Percentiles rank a stretch among this genome's conserved stretches.
Conservation (phyloP, 768 basidiomycete genomes). For the Mycena galericulata region DNA sequence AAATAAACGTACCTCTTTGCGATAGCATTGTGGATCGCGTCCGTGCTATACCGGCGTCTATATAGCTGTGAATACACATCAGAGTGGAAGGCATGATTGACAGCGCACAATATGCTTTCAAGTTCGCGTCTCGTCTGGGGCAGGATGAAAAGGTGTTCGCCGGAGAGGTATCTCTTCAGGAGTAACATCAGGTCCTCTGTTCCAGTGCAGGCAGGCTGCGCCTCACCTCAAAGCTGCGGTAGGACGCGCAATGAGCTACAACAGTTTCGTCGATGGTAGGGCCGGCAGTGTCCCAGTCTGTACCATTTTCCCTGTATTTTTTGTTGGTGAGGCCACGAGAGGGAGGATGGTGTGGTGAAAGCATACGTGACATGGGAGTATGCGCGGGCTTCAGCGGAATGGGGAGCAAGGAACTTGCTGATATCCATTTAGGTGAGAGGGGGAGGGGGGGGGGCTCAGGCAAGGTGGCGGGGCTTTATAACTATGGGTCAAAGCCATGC, state of each 20-base stretch:
- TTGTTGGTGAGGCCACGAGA: constrained; percentile 14
- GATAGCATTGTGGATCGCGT: constrained; percentile 86
- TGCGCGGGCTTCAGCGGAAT: constrained; percentile 80
- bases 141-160: constrained; percentile 76
- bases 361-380: constrained; percentile 76
- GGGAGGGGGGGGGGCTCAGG: constrained; percentile 30
- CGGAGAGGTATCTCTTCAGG: constrained; percentile 62
- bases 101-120: constrained; percentile 75
- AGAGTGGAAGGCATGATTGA: not conserved
- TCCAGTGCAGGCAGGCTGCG: not conserved
- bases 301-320: constrained; percentile 69
- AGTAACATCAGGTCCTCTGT: not conserved
- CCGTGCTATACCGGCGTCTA: constrained; percentile 82
- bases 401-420: constrained; percentile 80
- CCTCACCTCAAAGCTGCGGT: constrained; percentile 71
- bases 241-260: constrained; percentile 83
- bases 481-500: no score
- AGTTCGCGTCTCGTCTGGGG: constrained; percentile 76
- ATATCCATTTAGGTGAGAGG: constrained; percentile 49
- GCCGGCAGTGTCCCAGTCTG: constrained; percentile 77
- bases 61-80: constrained; percentile 11
- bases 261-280: constrained; percentile 79
- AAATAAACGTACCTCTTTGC: constrained; percentile 73
- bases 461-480: constrained; percentile 24
- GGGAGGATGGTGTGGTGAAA: constrained; percentile 4